These are phyloP conservation scores for Endothia cerciana DNA, from an alignment of 2,329 filamentous ascomycete genomes.

Conservation along the genomic window DNA sequence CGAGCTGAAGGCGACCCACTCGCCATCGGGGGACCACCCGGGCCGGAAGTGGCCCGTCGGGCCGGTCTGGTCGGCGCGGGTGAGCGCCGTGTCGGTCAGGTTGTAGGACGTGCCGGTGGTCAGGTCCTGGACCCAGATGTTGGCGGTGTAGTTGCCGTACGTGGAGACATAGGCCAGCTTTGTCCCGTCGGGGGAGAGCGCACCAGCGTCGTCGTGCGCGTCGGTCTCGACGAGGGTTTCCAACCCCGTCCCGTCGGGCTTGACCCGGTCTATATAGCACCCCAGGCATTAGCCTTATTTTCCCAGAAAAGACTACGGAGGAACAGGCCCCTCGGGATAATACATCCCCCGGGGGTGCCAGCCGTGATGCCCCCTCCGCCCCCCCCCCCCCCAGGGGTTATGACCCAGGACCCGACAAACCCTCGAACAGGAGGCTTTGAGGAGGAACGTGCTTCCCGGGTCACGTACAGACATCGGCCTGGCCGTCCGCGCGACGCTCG, in stretches of 20 bases:
- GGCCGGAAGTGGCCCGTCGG: slow-evolving; percentile 45
- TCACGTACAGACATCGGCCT: slow-evolving; percentile 45
- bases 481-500: slow-evolving; percentile 44
- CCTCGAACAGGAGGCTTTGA: too few species aligned
- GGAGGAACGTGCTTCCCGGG: too few species aligned
- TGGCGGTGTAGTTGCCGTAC: slow-evolving; percentile 39
- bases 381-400: too few species aligned
- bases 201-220: slow-evolving; percentile 43
- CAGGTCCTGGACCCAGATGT: slow-evolving; percentile 46
- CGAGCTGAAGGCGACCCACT: slow-evolving; percentile 47
- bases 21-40: slow-evolving; percentile 45
- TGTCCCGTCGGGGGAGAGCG: slow-evolving; percentile 44
- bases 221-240: slow-evolving; percentile 40
- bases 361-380: too few species aligned
- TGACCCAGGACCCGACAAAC: too few species aligned
- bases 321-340: too few species aligned
- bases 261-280: slow-evolving; percentile 40
- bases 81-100: slow-evolving; percentile 40
- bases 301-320: too few species aligned
- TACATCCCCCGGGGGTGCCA: too few species aligned
- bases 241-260: slow-evolving; percentile 41
- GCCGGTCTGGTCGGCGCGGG: slow-evolving; percentile 23
- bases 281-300: not conserved
- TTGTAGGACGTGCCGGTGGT: slow-evolving; percentile 38
- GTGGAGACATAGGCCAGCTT: slow-evolving; percentile 46